Evolutionary conservation across 164 flowering plant genomes (phyloP), one percentile per base, ranked within the genome.

Genomic region (Sextonia rubra): DNA sequence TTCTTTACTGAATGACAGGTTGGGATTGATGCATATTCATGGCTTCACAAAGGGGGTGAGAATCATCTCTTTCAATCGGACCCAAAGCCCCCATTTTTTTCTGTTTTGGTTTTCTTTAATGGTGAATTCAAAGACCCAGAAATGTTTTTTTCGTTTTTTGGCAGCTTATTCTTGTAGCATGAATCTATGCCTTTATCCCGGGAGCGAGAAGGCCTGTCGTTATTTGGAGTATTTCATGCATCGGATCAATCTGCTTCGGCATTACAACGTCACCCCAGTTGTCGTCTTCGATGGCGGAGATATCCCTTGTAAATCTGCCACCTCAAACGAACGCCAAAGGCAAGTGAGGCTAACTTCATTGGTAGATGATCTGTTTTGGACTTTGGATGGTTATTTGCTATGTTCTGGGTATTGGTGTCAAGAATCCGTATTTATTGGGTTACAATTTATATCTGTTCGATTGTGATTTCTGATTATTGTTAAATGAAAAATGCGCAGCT

Each of bases 11-110:
- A 0, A n/a, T 48, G 12, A 58, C 81, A 92, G 97, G 94, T 93
- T 65, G 98, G 98, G 11, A 87, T 93, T 52, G 98, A 93, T 77
- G 98, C 93, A 1, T 91, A 93, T 80, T 87, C 94, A 26, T 93
- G 98, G 98, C 91, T 93, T 68, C 93, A 93, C 82, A 93, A 91
- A 83, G 98, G 98, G 79, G 98, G 98, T 93, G 32, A 47, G 75
- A 30, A n/a, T 7, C 44, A 37, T 37, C 44, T 12, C 32, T 7
- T 29, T 27, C 47, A 12, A 29, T 15, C 58, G n/a, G 15, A 52
- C 6, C 58, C 1, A n/a, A 17, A 55, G 0, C 17, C 1, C 47
- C 63, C 14, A 20, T 66, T 37, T 2, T 17, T 66, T 66, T 64
- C 6, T 17, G 27, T 30, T 64, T 63, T 68, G 15, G n/a, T 12